Evolutionary conservation across 768 basidiomycete species (phyloP), one percentile per base, ranked within the genome.

Genomic region (Candolleomyces eurysporus): DNA sequence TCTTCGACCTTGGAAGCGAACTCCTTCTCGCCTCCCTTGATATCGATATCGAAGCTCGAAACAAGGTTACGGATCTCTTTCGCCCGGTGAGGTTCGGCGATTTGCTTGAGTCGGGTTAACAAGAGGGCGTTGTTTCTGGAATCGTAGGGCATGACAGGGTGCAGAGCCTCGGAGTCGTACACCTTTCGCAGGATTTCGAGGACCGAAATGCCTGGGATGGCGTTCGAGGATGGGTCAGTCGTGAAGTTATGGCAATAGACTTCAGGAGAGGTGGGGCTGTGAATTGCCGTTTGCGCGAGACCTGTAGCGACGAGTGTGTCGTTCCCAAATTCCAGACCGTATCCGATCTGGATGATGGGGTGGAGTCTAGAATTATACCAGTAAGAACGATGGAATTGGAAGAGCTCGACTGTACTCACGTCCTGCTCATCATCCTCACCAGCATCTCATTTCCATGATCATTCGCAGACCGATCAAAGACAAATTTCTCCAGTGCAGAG

Each of bases 261-360:
- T 9, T 72, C 68, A 10, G 74, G 71, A 11, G 64, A 39, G 51
- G 67, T 51, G 3, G 73, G 64, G 5, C 56, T 61, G 56, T 82
- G 79, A 13, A 83, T 69, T 0, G 84, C 81, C 2, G 82, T 74
- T 62, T 82, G 82, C 0, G 85, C 83, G 19, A 87, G 72, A 52
- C 81, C 83, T 70, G 81, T 79, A 9, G 81, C 81, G 0, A 84
- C 72, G 63, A 85, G 75, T 0, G 77, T 73, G 62, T 81, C 77
- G 55, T 78, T 78, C 1, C 76, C 79, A 59, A 86, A 87, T 63
- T 87, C 84, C 26, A 76, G 69, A 6, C 78, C 84, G 66, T 83
- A 84, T 46, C 85, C 86, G n/a, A 79, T 71, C 64, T 82, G 80
- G 52, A 88, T 88, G 52, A 84, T 68, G 0, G 84, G 83, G 69